Conservation (phyloP, 2,329 filamentous ascomycete species). For the Colletotrichum sp. region DNA sequence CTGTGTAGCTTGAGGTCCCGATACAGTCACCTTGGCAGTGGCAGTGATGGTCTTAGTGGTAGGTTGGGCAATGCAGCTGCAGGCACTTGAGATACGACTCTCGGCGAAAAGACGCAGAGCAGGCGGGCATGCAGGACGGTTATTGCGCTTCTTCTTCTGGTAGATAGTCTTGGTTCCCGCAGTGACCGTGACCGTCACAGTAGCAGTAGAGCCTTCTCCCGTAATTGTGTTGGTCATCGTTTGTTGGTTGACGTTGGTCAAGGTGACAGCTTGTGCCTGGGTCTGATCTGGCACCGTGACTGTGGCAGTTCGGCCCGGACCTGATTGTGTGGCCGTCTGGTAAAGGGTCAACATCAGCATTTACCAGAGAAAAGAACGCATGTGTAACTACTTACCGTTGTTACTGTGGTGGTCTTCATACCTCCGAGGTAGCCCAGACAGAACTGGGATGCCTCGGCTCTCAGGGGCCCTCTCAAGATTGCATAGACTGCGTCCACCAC, state of each 20-base stretch:
- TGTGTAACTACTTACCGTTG: not conserved
- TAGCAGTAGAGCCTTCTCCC: not conserved
- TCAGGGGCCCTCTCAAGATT: not conserved
- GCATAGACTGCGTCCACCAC: not conserved
- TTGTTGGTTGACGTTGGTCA: not conserved
- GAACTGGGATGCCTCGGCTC: not conserved
- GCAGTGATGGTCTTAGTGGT: not conserved
- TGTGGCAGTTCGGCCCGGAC: not conserved
- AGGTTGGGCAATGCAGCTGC: not conserved
- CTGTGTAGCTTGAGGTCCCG: not conserved
- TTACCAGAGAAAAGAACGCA: not conserved
- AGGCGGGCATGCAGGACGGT: not conserved
- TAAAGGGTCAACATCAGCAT: not conserved
- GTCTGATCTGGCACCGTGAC: not conserved
- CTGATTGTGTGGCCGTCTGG: not conserved
- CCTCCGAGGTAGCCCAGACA: not conserved
- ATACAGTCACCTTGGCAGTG: not conserved
- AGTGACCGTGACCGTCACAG: not conserved
- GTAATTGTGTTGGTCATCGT: not conserved
- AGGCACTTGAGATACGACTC: not conserved
- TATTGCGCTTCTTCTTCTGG: not conserved
- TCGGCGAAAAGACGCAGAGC: not conserved
- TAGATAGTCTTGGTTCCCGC: not conserved
- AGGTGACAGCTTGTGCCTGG: not conserved
- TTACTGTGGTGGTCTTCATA: not conserved